Percentiles rank a stretch among this genome's conserved stretches.
Evolutionary conservation across 495 filamentous ascomycete species (phyloP).

Genomic region (Penicillium argentinense): DNA sequence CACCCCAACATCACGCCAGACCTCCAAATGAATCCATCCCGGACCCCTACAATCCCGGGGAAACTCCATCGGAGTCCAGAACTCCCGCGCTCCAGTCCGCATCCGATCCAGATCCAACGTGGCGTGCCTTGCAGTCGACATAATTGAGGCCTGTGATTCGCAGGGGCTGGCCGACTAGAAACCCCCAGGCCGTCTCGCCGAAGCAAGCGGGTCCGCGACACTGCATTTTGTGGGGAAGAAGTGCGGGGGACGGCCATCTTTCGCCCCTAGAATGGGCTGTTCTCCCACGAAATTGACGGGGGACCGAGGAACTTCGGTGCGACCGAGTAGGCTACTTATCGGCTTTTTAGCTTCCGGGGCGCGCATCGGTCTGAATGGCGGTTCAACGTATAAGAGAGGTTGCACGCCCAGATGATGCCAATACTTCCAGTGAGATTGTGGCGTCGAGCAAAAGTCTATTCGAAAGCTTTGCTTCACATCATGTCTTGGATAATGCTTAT

Average conservation of each 20-base stretch:
- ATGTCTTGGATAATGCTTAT: neutral
- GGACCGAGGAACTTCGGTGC: conserved; percentile 3
- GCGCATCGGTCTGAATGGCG: neutral
- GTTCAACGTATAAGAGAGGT: conserved; percentile 2
- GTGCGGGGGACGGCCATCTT: conserved; percentile 10
- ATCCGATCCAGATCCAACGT: neutral
- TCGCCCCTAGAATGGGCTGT: conserved; percentile 1
- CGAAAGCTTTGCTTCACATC: conserved; percentile 4
- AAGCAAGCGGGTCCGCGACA: conserved; percentile 10
- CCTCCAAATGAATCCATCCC: conserved; percentile 2
- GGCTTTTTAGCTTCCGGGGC: conserved; percentile 1
- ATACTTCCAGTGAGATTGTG: neutral
- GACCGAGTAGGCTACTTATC: conserved; percentile 8
- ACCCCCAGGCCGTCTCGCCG: neutral
- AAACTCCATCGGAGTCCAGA: neutral
- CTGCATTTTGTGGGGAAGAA: conserved; percentile 8
- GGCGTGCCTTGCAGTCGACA: neutral
- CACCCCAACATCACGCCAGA: neutral
- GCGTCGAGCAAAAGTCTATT: conserved; percentile 5
- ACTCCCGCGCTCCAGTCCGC: neutral
- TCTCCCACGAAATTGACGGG: conserved; percentile 4
- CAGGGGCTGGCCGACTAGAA: neutral
- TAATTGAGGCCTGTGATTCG: conserved; percentile 5
- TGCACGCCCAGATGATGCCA: conserved; percentile 4
- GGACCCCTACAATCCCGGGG: neutral